A percentile compares a stretch with the other conserved stretches of the same genome.
Conservation (phyloP, 257 asterid species). For the Solanum tarapatanum region DNA sequence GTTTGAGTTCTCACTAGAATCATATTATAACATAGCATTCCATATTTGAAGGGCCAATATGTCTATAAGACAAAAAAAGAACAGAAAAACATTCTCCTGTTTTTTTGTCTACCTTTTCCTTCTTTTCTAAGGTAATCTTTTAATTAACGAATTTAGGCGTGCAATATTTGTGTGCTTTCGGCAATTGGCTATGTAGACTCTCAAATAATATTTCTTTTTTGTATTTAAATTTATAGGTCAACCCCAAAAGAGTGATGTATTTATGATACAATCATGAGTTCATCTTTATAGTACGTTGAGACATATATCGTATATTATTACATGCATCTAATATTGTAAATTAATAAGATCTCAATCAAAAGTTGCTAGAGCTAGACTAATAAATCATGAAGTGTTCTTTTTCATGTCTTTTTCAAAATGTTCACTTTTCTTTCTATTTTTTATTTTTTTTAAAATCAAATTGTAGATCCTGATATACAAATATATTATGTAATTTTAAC, state of each 20-base stretch:
- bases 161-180: background rate
- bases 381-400: background rate
- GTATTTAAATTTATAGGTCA: background rate
- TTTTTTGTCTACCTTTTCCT: background rate
- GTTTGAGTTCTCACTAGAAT: background rate
- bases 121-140: background rate
- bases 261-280: background rate
- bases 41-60: background rate
- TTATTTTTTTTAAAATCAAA: background rate
- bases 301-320: background rate
- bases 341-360: background rate
- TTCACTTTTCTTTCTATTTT: background rate
- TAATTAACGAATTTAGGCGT: background rate
- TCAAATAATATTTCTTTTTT: background rate
- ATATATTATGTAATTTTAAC: background rate
- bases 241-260: background rate
- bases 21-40: background rate
- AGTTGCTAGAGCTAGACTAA: no score
- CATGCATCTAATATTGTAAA: background rate
- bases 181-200: background rate
- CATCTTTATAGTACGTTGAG: background rate
- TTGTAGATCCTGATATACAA: background rate
- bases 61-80: background rate
- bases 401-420: background rate
- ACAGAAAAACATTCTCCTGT: background rate